Percentiles rank a stretch among this genome's conserved stretches.
These are phyloP conservation scores for Hypseocharis bilobata DNA, from an alignment of 441 rosid genomes.

Conservation along the genomic window DNA sequence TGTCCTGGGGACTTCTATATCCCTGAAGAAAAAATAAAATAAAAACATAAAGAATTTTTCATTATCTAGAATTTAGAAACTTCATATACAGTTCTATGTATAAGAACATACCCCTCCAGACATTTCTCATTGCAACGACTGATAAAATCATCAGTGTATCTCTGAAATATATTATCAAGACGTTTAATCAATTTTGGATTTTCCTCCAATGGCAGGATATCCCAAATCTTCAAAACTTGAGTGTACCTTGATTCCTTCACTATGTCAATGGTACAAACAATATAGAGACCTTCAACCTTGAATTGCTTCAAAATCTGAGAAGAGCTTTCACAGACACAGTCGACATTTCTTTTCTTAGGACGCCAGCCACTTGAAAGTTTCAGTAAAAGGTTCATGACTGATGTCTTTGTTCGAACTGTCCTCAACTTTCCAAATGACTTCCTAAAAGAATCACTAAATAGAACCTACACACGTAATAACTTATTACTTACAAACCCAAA, in stretches of 20 bases:
- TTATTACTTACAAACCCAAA: neutral
- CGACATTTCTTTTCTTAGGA: constrained; percentile 28
- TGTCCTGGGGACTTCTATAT: constrained; percentile 36
- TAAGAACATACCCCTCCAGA: constrained; percentile 37
- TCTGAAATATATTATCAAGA: constrained; percentile 28
- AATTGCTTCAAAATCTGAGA: constrained; percentile 28
- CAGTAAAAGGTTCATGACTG: constrained; percentile 22
- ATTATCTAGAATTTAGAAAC: neutral
- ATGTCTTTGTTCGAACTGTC: constrained; percentile 20
- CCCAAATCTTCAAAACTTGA: constrained; percentile 47
- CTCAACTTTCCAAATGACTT: constrained; percentile 34
- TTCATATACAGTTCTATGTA: neutral
- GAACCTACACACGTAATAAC: constrained; percentile 21
- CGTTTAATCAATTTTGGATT: constrained; percentile 23
- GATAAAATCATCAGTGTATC: constrained; percentile 31
- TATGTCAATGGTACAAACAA: constrained; percentile 34
- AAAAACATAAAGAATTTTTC: neutral
- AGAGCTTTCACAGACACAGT: constrained; percentile 23
- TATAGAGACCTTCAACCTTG: constrained; percentile 25
- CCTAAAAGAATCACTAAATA: constrained; percentile 33
- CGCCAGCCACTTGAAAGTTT: constrained; percentile 45
- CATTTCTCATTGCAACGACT: constrained; percentile 33
- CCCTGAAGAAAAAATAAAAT: constrained; percentile 19
- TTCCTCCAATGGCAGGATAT: constrained; percentile 29
- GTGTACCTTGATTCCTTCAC: constrained; percentile 22